Evolutionary conservation across 345 rosid genomes (phyloP).

Genomic region (Aethionema arabicum): DNA sequence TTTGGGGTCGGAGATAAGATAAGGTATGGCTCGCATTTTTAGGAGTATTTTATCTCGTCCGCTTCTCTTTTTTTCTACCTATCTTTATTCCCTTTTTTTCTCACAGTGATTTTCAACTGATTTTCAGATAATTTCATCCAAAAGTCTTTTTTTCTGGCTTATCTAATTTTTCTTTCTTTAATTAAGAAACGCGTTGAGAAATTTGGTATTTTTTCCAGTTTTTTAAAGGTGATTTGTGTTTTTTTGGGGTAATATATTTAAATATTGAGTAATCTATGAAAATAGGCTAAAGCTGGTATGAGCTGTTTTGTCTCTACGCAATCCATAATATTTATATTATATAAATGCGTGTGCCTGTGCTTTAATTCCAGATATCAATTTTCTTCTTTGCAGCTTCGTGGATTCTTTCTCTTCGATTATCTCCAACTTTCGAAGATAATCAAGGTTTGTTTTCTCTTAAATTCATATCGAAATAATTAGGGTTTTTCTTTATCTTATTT

Average conservation of each 20-base stretch:
- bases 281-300: conserved; percentile 1
- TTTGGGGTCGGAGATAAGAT: conserved; percentile 35
- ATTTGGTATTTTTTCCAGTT: no score
- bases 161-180: not conserved
- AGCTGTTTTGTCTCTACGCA: conserved; percentile 27
- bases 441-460: conserved; percentile 21
- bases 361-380: conserved; percentile 17
- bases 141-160: conserved; percentile 30
- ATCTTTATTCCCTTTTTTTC: conserved; percentile 7
- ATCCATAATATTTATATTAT: conserved; percentile 17
- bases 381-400: conserved; percentile 31
- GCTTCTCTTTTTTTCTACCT: not conserved
- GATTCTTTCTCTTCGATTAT: conserved; percentile 5
- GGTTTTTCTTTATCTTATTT: conserved; percentile 21
- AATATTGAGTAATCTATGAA: conserved; percentile 8
- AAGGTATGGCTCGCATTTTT: conserved; percentile 39
- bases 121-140: conserved; percentile 16
- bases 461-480: not conserved
- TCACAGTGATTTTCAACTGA: conserved; percentile 1
- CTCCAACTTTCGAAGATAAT: conserved; percentile 2
- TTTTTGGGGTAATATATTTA: conserved; percentile 21
- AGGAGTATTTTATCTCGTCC: not conserved
- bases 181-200: conserved; percentile 14
- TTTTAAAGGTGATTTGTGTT: conserved; percentile 3
- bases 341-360: conserved; percentile 30